These are phyloP conservation scores for Neurospora pannonica DNA, from an alignment of 495 filamentous ascomycete genomes.

Conservation along the genomic window DNA sequence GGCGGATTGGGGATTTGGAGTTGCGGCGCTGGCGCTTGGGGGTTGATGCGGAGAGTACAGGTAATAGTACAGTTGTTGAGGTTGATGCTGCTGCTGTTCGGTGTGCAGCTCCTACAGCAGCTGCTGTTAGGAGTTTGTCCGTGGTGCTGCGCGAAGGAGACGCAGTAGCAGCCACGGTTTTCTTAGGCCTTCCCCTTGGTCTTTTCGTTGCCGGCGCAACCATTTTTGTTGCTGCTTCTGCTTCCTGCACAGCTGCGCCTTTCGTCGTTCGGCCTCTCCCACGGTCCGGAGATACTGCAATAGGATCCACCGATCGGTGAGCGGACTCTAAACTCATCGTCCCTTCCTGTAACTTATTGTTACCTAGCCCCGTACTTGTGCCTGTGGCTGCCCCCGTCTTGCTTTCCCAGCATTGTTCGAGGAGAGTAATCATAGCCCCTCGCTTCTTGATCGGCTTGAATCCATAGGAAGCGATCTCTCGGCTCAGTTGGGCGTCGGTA, in stretches of 20 bases:
- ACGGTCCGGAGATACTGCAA: background rate
- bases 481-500: conserved; percentile 53
- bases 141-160: background rate
- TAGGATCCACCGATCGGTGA: background rate
- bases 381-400: conserved; percentile 11
- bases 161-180: background rate
- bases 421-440: conserved; percentile 58
- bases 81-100: conserved; percentile 4
- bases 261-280: background rate
- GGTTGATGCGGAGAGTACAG: conserved; percentile 6
- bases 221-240: background rate
- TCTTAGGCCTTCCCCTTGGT: conserved; percentile 16
- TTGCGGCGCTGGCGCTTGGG: conserved; percentile 7
- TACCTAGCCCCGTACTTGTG: conserved; percentile 2
- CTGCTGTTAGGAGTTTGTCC: background rate
- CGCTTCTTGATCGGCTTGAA: conserved; percentile 69
- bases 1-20: background rate
- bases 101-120: background rate
- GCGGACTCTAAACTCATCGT: background rate
- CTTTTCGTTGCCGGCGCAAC: background rate
- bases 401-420: conserved; percentile 65
- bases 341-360: background rate
- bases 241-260: background rate
- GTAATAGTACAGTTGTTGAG: conserved; percentile 6
- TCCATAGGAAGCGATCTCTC: conserved; percentile 53